Percentiles rank a stretch among this genome's conserved stretches.
These are phyloP conservation scores for Tricholoma hemisulphureum DNA, from an alignment of 768 basidiomycete species.

Conservation along the genomic window DNA sequence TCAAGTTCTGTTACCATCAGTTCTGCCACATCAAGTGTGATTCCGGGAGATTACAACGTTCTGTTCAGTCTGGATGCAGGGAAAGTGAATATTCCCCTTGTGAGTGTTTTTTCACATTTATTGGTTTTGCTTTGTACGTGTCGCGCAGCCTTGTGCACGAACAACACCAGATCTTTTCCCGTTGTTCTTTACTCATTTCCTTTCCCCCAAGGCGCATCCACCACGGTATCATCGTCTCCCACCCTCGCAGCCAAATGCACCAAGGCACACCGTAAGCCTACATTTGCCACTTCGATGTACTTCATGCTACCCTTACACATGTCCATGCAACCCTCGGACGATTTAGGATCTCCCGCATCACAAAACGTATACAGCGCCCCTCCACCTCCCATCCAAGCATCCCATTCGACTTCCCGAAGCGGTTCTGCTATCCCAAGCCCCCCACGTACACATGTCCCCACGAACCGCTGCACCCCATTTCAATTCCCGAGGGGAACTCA, in stretches of 20 bases:
- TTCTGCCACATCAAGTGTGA: neutral
- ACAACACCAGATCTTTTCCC: neutral
- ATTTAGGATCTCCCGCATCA: neutral
- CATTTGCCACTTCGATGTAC: neutral
- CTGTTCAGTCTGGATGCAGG: neutral
- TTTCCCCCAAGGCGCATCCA: neutral
- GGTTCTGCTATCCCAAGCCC: conserved; percentile 1
- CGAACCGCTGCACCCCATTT: conserved; percentile 12
- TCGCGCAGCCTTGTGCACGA: neutral
- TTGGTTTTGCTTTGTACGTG: neutral
- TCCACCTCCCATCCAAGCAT: neutral
- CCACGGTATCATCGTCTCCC: neutral
- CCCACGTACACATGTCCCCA: neutral
- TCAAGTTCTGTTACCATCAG: neutral
- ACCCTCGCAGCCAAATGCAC: neutral
- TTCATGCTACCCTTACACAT: neutral
- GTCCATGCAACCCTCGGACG: neutral
- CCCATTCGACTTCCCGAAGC: neutral
- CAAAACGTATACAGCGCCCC: neutral
- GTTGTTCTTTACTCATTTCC: neutral
- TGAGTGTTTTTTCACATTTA: neutral
- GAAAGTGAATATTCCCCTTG: neutral
- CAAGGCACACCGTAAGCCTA: conserved; percentile 6
- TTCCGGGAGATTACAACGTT: neutral
- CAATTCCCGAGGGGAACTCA: conserved; percentile 16